Base-by-base conservation (phyloP, 331 rosid genomes). In the Spiraea crenata region DNA sequence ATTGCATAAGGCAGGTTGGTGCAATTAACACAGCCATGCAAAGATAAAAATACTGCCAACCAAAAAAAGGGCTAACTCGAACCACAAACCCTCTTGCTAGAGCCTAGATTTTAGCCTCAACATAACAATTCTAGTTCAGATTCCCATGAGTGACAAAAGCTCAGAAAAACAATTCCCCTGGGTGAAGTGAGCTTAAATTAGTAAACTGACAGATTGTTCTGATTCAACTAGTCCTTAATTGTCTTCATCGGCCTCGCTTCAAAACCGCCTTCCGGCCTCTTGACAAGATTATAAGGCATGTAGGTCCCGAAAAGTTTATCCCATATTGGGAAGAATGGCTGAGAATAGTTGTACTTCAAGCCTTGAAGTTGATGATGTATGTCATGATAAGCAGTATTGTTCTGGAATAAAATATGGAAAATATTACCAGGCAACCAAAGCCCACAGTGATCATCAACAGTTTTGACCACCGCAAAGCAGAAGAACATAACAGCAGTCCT, bases 341-440 rank as follows among this genome's bases (percentile, higher is more conserved):
- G 98, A 39, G 98, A 92, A 72, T 86, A 92, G 72, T 88, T 92
- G 81, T 86, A 88, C 75, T 88, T 92, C 46, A 86, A 76, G 14
- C 98, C 98, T 55, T 88, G 89, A 16, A 92, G 89, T 79, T 91
- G 97, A 77, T 91, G 97, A 58, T 91, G 97, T 58, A 91, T 81
- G 72, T 91, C 97, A 79, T 88, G 97, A 77, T 91, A 91, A 14
- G 97, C 92, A 17, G 96, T 85, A 65, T 91, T 91, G 50, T 91
- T 89, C 80, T 85, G 86, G 80, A 91, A 91, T 65, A 89, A 66
- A 6, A 87, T 39, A 69, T 89, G 96, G 80, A 91, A 89, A 57
- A 87, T 72, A 42, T 91, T 89, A 50, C 93, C 88, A 2, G 97
- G 97, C 56, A 91, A 72, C 97, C 96, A 89, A 65, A 91, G 82